Percentiles rank a stretch among this genome's conserved stretches.
phyloP scores from a whole-genome alignment of 2,329 filamentous ascomycete genomes.

The Talaromyces sp. region DNA sequence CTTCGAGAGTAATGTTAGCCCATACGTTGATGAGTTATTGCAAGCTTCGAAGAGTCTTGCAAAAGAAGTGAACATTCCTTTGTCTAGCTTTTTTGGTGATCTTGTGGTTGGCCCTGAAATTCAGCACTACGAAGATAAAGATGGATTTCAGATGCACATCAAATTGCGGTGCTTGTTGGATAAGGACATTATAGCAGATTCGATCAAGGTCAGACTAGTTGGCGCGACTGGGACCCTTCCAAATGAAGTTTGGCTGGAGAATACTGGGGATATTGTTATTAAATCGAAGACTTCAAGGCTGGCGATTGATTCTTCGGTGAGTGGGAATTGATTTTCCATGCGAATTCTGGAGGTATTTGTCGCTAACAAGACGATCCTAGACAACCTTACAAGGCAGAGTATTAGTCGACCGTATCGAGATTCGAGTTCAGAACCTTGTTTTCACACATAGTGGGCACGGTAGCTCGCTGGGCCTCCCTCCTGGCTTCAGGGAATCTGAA shows the following conservation, averaged over 20 bases:
- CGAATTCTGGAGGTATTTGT: background rate
- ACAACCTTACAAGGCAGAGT: slow-evolving; percentile 61
- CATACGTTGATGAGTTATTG: slow-evolving; percentile 41
- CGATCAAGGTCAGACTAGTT: slow-evolving; percentile 59
- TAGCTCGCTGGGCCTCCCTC: slow-evolving; percentile 26
- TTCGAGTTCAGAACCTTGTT: slow-evolving; percentile 44
- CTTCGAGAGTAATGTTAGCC: slow-evolving; percentile 28
- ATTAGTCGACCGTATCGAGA: slow-evolving; percentile 64
- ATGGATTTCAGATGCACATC: slow-evolving; percentile 69
- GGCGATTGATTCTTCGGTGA: slow-evolving; percentile 46
- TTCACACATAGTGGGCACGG: slow-evolving; percentile 30
- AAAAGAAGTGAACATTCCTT: slow-evolving; percentile 60
- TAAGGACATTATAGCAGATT: slow-evolving; percentile 63
- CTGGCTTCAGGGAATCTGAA: slow-evolving; percentile 33
- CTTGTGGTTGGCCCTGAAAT: slow-evolving; percentile 64
- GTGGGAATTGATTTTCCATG: slow-evolving; percentile 22
- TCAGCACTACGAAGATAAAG: slow-evolving; percentile 62
- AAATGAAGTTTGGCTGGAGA: slow-evolving; percentile 64
- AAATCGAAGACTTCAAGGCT: slow-evolving; percentile 52
- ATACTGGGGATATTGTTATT: slow-evolving; percentile 43
- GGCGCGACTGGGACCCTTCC: slow-evolving; percentile 44
- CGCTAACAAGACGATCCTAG: slow-evolving; percentile 16
- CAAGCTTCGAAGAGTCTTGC: slow-evolving; percentile 47
- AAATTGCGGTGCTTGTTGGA: slow-evolving; percentile 66
- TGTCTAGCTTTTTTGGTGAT: slow-evolving; percentile 69